phyloP scores from a whole-genome alignment of 345 rosid genomes.

The Eucalyptus grandis region DNA sequence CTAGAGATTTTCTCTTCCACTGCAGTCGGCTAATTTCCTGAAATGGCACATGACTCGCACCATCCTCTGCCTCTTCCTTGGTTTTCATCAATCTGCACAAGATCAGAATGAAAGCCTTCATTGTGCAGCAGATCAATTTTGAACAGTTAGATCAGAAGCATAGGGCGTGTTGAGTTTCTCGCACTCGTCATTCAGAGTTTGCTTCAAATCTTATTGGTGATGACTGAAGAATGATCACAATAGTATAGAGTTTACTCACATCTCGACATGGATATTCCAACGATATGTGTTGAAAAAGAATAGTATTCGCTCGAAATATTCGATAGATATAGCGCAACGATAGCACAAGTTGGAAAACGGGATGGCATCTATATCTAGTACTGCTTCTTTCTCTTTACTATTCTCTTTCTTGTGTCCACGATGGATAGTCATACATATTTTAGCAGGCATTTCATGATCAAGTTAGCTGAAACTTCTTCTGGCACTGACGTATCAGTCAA shows the following conservation, averaged over 20 bases:
- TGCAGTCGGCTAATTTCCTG: no score
- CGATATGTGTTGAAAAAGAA: background rate
- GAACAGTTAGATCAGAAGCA: background rate
- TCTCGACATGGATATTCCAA: background rate
- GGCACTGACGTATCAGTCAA: background rate
- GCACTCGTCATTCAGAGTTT: background rate
- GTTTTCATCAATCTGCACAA: background rate
- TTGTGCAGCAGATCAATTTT: background rate
- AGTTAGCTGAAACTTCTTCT: background rate
- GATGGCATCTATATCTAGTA: no score
- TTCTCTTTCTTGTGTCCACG: background rate
- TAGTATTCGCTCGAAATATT: background rate
- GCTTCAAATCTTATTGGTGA: background rate
- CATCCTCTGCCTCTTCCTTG: background rate
- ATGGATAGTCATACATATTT: no score
- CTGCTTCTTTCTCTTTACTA: no score
- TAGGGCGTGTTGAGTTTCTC: background rate
- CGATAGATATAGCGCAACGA: no score
- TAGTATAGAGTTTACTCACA: background rate
- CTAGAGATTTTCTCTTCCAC: no score
- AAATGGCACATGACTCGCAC: background rate
- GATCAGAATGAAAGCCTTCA: background rate
- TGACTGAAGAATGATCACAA: background rate
- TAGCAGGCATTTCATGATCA: no score
- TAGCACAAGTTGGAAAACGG: no score